Conservation (phyloP, 352 stramenopile species). For the Phytopythium kandeliae region DNA sequence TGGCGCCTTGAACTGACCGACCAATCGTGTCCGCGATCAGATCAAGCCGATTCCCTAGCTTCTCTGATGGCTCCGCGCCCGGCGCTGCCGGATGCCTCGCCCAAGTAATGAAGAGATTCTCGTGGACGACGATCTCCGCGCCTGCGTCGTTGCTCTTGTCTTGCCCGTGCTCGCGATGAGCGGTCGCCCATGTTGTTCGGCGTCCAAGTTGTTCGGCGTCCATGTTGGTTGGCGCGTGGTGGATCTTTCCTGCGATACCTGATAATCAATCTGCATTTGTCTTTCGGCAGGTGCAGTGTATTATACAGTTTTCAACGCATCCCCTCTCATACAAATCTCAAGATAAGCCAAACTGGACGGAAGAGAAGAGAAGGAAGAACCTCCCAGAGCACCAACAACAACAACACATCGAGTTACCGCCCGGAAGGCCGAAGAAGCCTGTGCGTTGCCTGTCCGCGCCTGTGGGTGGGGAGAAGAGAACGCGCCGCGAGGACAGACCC, state of each 20-base stretch:
- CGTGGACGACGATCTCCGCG: no score
- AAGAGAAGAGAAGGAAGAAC: conserved; percentile 6
- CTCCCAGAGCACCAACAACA: conserved; percentile 1
- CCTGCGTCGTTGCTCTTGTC: no score
- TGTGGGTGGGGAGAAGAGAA: conserved; percentile 4
- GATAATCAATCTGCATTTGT: not conserved
- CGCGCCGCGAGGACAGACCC: not conserved
- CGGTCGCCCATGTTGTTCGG: no score
- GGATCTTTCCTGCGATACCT: conserved; percentile 3
- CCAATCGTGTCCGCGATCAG: conserved; percentile 19
- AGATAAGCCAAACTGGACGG: conserved; percentile 1
- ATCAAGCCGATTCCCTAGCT: conserved; percentile 93
- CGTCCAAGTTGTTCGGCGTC: no score
- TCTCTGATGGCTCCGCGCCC: not conserved
- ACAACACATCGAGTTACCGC: conserved; percentile 4
- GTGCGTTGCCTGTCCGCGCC: not conserved
- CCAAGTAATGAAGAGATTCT: not conserved
- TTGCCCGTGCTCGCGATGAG: no score
- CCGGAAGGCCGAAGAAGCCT: not conserved
- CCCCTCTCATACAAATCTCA: not conserved
- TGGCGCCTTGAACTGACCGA: not conserved
- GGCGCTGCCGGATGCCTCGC: not conserved
- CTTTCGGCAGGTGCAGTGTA: not conserved
- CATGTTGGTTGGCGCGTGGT: no score
- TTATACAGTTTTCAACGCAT: conserved; percentile 2